phyloP scores from a whole-genome alignment of 129 eudicot species.

The Deinandra increscens region DNA sequence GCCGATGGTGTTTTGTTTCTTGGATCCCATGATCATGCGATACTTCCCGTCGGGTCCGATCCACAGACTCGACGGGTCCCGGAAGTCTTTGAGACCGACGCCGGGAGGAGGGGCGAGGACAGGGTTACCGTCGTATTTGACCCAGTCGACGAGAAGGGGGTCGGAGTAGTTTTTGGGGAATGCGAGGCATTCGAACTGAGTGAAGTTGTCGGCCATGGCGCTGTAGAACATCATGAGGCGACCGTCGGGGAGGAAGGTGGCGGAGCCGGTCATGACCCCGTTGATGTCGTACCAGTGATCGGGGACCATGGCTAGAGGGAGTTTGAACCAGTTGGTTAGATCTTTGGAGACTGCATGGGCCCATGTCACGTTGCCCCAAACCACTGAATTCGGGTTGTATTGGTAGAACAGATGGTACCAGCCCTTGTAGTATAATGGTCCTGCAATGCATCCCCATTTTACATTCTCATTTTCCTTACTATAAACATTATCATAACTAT shows the following conservation, averaged over 20 bases:
- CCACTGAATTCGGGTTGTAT: slow-evolving; percentile 63
- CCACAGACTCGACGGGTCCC: slow-evolving; percentile 76
- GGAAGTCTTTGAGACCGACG: slow-evolving; percentile 45
- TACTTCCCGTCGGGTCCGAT: slow-evolving; percentile 56
- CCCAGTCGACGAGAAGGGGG: slow-evolving; percentile 73
- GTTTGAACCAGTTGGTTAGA: slow-evolving; percentile 55
- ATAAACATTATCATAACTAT: too few species aligned
- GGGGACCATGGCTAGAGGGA: slow-evolving; percentile 75
- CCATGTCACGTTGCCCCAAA: slow-evolving; percentile 88
- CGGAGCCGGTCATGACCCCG: slow-evolving; percentile 80
- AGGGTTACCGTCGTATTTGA: slow-evolving; percentile 60
- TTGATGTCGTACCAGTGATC: slow-evolving; percentile 68
- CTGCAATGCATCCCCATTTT: too few species aligned
- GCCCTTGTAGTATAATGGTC: slow-evolving; percentile 74
- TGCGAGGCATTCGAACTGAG: slow-evolving; percentile 65
- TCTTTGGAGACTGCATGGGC: slow-evolving; percentile 72
- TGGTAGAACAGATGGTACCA: slow-evolving; percentile 85
- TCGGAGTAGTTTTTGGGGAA: slow-evolving; percentile 63
- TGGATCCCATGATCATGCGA: slow-evolving; percentile 58
- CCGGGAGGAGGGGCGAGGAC: slow-evolving; percentile 64
- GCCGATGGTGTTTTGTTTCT: slow-evolving; percentile 50
- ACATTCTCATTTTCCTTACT: too few species aligned
- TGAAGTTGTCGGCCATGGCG: slow-evolving; percentile 40
- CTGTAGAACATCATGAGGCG: slow-evolving; percentile 58
- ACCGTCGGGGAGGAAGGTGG: slow-evolving; percentile 66